Percentiles rank a stretch among this genome's conserved stretches.
These are phyloP conservation scores for Cyclocybe cylindracea DNA, from an alignment of 768 basidiomycete genomes.

Conservation along the genomic window DNA sequence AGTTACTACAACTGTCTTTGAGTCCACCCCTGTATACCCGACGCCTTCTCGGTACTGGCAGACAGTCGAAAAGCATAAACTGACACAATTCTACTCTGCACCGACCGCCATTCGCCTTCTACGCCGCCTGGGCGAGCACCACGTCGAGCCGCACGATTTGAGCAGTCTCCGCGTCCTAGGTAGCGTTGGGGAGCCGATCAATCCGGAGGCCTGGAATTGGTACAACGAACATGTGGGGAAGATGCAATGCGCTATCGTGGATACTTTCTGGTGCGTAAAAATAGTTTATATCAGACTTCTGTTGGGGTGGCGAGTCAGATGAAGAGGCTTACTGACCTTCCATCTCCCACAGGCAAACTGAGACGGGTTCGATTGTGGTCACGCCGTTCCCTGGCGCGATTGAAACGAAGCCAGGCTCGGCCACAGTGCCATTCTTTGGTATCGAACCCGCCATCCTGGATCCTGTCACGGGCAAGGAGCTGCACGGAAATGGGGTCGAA, in stretches of 20 bases:
- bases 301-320: conserved; percentile 6
- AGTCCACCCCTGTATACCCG: conserved; percentile 96
- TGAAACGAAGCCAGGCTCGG: conserved; percentile 93
- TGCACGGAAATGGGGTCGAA: conserved; percentile 83
- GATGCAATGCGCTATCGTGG: conserved; percentile 87
- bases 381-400: conserved; percentile 97
- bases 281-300: conserved; percentile 2
- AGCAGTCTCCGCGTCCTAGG: conserved; percentile 84
- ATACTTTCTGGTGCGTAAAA: conserved; percentile 74
- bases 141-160: conserved; percentile 83
- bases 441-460: conserved; percentile 89
- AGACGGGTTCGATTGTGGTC: conserved; percentile 94
- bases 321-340: conserved; percentile 3
- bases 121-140: conserved; percentile 75
- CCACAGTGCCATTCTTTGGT: conserved; percentile 98
- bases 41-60: conserved; percentile 98
- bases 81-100: conserved; percentile 96
- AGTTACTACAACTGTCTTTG: conserved; percentile 87
- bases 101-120: conserved; percentile 95
- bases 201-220: conserved; percentile 99
- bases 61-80: conserved; percentile 86
- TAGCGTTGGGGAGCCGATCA: conserved; percentile 96
- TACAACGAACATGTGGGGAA: conserved; percentile 94
- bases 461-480: conserved; percentile 72
- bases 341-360: conserved; percentile 74